Evolutionary conservation across 257 asterid species (phyloP).

Genomic region (Handroanthus guayacan): DNA sequence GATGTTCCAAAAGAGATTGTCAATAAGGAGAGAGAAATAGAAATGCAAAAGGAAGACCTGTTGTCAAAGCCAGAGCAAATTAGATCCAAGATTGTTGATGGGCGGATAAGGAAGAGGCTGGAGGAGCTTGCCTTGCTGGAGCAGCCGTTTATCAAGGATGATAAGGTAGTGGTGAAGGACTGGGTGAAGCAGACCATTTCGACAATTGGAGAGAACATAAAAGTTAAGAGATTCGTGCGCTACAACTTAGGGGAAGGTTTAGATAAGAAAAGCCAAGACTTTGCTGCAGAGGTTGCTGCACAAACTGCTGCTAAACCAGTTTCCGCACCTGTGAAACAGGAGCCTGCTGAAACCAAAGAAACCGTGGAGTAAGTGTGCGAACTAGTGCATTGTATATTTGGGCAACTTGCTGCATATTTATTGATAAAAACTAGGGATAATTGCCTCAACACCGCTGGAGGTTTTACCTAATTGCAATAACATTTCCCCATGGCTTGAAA

Average conservation of each 20-base stretch:
- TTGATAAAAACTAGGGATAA: background rate
- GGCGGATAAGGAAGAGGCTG: slow-evolving; percentile 87
- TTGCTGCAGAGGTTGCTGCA: slow-evolving; percentile 99
- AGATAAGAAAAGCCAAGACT: slow-evolving; percentile 93
- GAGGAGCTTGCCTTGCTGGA: slow-evolving; percentile 85
- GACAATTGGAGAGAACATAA: slow-evolving; percentile 90
- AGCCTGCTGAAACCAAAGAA: slow-evolving; percentile 58
- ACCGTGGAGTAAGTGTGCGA: slow-evolving; percentile 64
- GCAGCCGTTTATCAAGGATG: slow-evolving; percentile 94
- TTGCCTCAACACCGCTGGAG: too few relatives aligned
- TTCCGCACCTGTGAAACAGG: slow-evolving; percentile 58
- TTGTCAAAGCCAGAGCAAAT: slow-evolving; percentile 88
- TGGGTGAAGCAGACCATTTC: slow-evolving; percentile 96
- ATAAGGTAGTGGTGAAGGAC: slow-evolving; percentile 84
- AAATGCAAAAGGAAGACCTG: slow-evolving; percentile 95
- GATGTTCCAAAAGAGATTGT: slow-evolving; percentile 81
- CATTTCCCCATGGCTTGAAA: too few relatives aligned
- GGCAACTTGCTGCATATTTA: slow-evolving; percentile 24
- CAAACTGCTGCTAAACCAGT: slow-evolving; percentile 79
- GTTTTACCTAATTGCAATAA: too few relatives aligned
- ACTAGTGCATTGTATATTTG: background rate
- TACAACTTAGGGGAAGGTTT: slow-evolving; percentile 97
- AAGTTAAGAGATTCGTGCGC: slow-evolving; percentile 80
- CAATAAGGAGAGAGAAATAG: slow-evolving; percentile 80
- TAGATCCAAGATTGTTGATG: slow-evolving; percentile 90